Evolutionary conservation across 345 rosid genomes (phyloP), one percentile per base, ranked within the genome.

Genomic region (Populus nigra): DNA sequence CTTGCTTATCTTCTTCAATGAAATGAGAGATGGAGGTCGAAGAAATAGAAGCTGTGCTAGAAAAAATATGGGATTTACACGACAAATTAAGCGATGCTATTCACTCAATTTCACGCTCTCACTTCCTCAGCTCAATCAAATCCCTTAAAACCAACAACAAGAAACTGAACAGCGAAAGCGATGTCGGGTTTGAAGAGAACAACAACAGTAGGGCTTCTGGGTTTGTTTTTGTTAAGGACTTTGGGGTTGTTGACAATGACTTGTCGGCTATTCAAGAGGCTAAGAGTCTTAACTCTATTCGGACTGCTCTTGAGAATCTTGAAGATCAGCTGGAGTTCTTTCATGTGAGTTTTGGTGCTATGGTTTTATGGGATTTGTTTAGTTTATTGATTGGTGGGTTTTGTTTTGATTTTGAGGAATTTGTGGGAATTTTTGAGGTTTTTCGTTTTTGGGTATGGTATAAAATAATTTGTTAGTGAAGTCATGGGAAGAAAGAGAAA

Each of bases 41-140:
- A 53, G 99, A 92, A 84, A 87, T 92, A 74, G 98, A 93, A 85
- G 92, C 90, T 0, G 88, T 90, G 45, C 90, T 95, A 22, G 99
- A 92, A 89, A 95, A 89, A 84, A 93, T 95, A 61, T 95, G 99
- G 93, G 99, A 93, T 85, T 86, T 95, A 16, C 99, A 93, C 85
- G 97, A 93, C 88, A 95, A 93, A 85, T 89, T 95, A 38, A 95
- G 97, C 88, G 99, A 95, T 83, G 97, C 94, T 69, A 95, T 96
- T 72, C 97, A 90, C 89, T 83, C 92, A 27, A 89, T 92, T 79
- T 91, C 98, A 17, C 88, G 97, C 2, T 53, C 92, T 75, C 97
- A 96, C 78, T 93, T 93, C 82, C 93, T 91, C 73, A 84, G 85
- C 63, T 92, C 99, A 75, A 74, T 92, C 76, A 88, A 84, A 75